These are phyloP conservation scores for Misopates orontium DNA, from an alignment of 257 asterid genomes.

Conservation along the genomic window DNA sequence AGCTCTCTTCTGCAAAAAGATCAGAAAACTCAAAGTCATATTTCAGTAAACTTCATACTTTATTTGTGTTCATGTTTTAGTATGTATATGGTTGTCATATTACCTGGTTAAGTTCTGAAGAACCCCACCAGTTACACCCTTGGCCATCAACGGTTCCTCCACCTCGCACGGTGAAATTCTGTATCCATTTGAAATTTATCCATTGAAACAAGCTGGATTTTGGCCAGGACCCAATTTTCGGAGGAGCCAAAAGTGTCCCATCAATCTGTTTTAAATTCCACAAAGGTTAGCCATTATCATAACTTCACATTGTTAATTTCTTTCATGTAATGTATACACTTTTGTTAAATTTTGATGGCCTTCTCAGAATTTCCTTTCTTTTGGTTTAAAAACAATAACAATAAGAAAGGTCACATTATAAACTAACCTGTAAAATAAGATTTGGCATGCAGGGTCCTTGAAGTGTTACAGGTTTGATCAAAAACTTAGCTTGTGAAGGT, in stretches of 20 bases:
- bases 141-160: constrained; percentile 78
- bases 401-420: neutral
- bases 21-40: constrained; percentile 5
- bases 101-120: constrained; percentile 50
- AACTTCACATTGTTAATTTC: no score
- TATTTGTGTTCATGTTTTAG: no score
- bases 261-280: constrained; percentile 49
- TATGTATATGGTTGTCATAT: neutral
- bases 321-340: neutral
- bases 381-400: no score
- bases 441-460: constrained; percentile 79
- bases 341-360: neutral
- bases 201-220: constrained; percentile 68
- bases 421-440: constrained; percentile 67
- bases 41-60: neutral
- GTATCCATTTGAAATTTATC: constrained; percentile 76
- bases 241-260: constrained; percentile 68
- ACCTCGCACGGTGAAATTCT: constrained; percentile 73
- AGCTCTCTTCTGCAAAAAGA: constrained; percentile 41
- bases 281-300: neutral
- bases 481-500: constrained; percentile 52
- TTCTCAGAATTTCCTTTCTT: no score
- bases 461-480: constrained; percentile 67
- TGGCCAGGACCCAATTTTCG: constrained; percentile 61
- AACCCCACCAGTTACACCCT: constrained; percentile 79